Conservation (phyloP, 2,329 filamentous ascomycete genomes). For the Penicillium sp. region DNA sequence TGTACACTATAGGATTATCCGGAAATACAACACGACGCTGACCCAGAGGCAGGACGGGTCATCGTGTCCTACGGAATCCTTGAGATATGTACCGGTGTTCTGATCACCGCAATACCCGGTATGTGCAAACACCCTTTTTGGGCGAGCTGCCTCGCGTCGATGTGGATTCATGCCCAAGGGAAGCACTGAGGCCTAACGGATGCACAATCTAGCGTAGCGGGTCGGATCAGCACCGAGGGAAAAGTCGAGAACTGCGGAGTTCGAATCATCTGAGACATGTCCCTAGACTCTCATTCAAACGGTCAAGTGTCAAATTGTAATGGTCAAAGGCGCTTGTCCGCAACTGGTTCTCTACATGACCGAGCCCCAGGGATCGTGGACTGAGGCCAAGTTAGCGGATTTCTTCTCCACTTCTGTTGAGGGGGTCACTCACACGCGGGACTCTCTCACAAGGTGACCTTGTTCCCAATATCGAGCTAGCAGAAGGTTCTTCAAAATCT, state of each 20-base stretch:
- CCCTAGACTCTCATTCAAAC: conserved; percentile 50
- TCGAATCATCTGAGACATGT: conserved; percentile 41
- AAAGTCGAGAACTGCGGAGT: conserved; percentile 5
- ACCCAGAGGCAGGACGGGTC: neutral
- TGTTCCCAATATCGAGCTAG: conserved; percentile 47
- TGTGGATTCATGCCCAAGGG: conserved; percentile 22
- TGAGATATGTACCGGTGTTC: conserved; percentile 1
- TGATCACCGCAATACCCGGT: conserved; percentile 2
- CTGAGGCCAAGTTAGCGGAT: conserved; percentile 29
- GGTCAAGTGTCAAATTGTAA: conserved; percentile 46
- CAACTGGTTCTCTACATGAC: conserved; percentile 29
- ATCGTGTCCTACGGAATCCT: neutral
- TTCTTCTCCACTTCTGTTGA: conserved; percentile 10
- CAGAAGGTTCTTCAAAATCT: conserved; percentile 48
- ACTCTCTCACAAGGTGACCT: conserved; percentile 31
- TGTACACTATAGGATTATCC: neutral
- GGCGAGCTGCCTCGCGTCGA: conserved; percentile 15
- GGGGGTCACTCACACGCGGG: conserved; percentile 32
- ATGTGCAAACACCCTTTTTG: conserved; percentile 11
- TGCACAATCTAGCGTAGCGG: conserved; percentile 12
- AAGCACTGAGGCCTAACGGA: conserved; percentile 24
- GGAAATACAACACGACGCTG: neutral
- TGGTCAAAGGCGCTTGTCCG: conserved; percentile 41
- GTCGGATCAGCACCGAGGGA: conserved; percentile 13
- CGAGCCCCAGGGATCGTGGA: conserved; percentile 30